These are phyloP conservation scores for Pestalotiopsis sp. DNA, from an alignment of 2,329 filamentous ascomycete genomes.

Conservation along the genomic window DNA sequence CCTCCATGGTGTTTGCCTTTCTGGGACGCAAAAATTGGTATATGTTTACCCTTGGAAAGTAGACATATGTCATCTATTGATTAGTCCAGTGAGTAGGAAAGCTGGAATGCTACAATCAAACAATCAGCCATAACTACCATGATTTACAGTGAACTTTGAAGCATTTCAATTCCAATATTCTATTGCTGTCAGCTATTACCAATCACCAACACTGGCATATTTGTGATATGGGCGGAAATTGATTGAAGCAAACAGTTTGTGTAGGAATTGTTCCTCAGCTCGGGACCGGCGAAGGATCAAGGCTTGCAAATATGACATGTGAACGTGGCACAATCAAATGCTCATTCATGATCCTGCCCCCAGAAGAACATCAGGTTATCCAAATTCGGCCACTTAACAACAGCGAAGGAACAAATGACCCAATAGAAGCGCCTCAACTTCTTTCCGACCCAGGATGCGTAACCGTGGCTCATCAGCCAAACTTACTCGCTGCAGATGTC, in stretches of 20 bases:
- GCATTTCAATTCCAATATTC: neutral
- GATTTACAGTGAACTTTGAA: neutral
- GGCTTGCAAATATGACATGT: neutral
- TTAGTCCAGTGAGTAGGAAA: no score
- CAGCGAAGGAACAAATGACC: neutral
- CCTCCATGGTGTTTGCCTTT: no score
- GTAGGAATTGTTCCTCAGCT: neutral
- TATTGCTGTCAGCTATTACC: neutral
- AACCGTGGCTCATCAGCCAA: neutral
- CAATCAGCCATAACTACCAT: no score
- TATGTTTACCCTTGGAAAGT: no score
- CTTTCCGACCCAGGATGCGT: neutral
- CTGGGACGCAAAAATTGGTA: no score
- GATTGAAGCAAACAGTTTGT: neutral
- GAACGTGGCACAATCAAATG: neutral
- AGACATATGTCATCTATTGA: no score
- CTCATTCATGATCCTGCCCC: neutral
- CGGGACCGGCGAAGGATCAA: neutral
- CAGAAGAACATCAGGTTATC: neutral
- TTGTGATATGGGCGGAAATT: neutral
- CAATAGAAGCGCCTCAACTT: neutral
- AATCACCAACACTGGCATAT: neutral
- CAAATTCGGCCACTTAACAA: neutral
- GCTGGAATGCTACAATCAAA: no score
- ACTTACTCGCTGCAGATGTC: neutral